Evolutionary conservation across 31 red algal species (phyloP).

Genomic region (Asparagopsis taxiformis): DNA sequence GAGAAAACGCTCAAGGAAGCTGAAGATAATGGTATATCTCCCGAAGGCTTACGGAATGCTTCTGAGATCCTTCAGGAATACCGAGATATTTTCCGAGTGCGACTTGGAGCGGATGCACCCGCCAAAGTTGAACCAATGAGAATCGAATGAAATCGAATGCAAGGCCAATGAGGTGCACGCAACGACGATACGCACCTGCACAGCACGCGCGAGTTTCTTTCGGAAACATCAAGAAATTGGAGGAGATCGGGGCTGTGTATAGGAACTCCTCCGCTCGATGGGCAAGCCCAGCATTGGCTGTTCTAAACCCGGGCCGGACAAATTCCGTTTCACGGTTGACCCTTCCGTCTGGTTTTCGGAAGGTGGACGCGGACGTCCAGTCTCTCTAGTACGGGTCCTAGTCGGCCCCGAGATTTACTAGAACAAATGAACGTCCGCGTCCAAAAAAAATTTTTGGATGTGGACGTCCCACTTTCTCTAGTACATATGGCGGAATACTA

Average conservation of each 20-base stretch:
- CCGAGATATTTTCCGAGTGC: slow-evolving; percentile 5
- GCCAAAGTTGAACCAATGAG: slow-evolving; percentile 5
- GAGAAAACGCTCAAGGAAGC: not conserved
- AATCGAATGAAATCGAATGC: not conserved
- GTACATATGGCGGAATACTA: too few relatives aligned
- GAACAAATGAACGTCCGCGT: too few relatives aligned
- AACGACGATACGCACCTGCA: not conserved
- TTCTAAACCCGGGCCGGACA: not conserved
- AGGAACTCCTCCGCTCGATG: not conserved
- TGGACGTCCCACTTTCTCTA: too few relatives aligned
- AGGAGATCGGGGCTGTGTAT: slow-evolving; percentile 7
- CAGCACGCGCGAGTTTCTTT: not conserved
- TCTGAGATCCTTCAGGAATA: not conserved
- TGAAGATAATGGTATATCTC: not conserved
- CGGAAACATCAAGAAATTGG: not conserved
- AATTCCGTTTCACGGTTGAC: too few relatives aligned
- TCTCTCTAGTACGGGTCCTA: too few relatives aligned
- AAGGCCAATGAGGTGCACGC: not conserved
- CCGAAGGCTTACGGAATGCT: not conserved
- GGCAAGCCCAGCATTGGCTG: not conserved
- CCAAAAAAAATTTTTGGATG: too few relatives aligned
- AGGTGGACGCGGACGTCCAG: too few relatives aligned
- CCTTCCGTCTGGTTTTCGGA: too few relatives aligned
- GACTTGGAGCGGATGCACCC: not conserved
- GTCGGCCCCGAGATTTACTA: too few relatives aligned